Evolutionary conservation across 306 rosid species (phyloP).

Genomic region (Inga laurina): DNA sequence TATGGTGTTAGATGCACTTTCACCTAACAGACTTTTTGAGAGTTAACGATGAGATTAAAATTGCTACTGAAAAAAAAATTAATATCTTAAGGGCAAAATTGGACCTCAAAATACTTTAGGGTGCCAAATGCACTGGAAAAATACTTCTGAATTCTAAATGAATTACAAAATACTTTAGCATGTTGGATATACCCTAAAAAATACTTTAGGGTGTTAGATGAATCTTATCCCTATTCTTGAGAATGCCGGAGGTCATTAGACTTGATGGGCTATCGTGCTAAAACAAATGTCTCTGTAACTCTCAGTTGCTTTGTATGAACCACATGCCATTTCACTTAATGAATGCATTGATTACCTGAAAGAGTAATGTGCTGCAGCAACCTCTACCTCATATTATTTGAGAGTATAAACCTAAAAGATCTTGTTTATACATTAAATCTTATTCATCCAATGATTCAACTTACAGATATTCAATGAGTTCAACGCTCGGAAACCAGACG

Average conservation of each 20-base stretch:
- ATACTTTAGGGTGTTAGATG: too few species aligned
- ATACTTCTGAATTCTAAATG: too few species aligned
- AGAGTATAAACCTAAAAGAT: neutral
- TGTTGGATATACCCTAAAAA: too few species aligned
- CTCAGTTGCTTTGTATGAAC: conserved; percentile 23
- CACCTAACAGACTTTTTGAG: too few species aligned
- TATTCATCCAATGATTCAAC: conserved; percentile 11
- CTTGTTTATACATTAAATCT: neutral
- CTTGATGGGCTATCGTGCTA: conserved; percentile 11
- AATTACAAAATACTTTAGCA: too few species aligned
- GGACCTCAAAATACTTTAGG: too few species aligned
- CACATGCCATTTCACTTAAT: conserved; percentile 10
- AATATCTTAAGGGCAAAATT: too few species aligned
- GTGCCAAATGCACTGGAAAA: too few species aligned
- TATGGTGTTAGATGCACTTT: too few species aligned
- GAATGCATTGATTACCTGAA: conserved; percentile 7
- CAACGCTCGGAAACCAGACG: conserved; percentile 93
- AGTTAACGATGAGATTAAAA: too few species aligned
- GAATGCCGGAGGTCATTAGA: neutral
- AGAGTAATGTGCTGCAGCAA: neutral
- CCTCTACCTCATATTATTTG: neutral
- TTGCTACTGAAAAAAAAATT: too few species aligned
- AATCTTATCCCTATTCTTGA: neutral
- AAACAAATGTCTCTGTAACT: neutral
- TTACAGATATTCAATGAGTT: conserved; percentile 87